Evolutionary conservation across 2,329 filamentous ascomycete species (phyloP), one percentile per base, ranked within the genome.

Genomic region (Aspergillus novoparasiticus): DNA sequence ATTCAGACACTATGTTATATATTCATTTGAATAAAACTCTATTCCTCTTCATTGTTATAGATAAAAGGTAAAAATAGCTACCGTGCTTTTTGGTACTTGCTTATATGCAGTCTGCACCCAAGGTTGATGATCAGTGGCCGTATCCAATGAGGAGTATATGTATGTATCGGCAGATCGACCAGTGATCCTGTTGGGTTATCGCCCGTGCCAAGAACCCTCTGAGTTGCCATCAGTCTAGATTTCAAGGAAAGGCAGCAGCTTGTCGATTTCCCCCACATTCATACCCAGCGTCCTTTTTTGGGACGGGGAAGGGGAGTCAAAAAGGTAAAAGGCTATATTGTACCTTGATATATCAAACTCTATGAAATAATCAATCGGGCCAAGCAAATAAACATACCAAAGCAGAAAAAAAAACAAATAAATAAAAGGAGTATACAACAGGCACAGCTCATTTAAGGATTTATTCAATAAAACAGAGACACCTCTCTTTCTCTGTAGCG

Each of bases 141-240:
- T 46, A 21, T 8, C 19, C 23, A 4, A 46, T 16, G 11, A 8
- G 19, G n/a, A 26, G 46, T 50, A 50, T 54, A 36, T 55, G 51
- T 55, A 55, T 19, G 51, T 55, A 55, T 55, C 51, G 51, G 51
- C 30, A 55, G 51, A 55, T 55, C 51, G 51, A 55, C 51, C 51
- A 55, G 6, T 55, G n/a, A 50, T 50, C 46, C 46, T 26, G 26
- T 30, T 19, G 23, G 26, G 23, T 16, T 54, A 32, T 34, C 28
- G 32, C 28, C 32, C 30, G n/a, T 54, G 51, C 51, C 51, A 54
- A 54, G 51, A 54, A 54, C 30, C 32, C 30, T 53, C 16, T 34
- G 50, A 8, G 16, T 54, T 54, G 51, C 51, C 51, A 21, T 54
- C 30, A 54, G 51, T 54, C 51, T 54, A 54, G 51, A 54, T 30